Evolutionary conservation across 1,139 yeast genomes (phyloP), one percentile per base, ranked within the genome.

Genomic region (Sugiyamaella paludigena): DNA sequence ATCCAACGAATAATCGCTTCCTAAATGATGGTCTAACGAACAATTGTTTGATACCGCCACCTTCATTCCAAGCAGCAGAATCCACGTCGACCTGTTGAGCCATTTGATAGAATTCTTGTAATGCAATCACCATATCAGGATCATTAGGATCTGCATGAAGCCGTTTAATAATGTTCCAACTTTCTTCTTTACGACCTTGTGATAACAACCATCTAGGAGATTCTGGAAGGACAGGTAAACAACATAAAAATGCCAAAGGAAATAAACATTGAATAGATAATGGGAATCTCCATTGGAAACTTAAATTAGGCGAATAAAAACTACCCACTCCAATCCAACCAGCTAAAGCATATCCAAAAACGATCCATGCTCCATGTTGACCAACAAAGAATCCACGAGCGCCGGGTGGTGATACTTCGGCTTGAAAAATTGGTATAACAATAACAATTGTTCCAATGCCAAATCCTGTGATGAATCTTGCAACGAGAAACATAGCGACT

Each of bases 381-480:
- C 49, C 47, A 19, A 47, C 46, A 7, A 36, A 39, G 10, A 29
- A 19, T 2, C 59, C 59, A 32, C 59, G 48, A 19, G 44, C 36
- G n/a, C 49, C 36, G 27, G 50, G 48, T 2, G 56, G 53, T 13
- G 55, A 30, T 4, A 46, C 40, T 31, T 56, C 59, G 2, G 58
- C 37, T 32, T 49, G 46, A 40, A 45, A 56, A 11, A 52, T 40
- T 2, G 60, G 60, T 13, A 53, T 53, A 13, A 51, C 48, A 13
- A 56, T 47, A 16, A 51, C 45, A 26, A 51, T 38, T 8, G 50
- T 40, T 2, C 60, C 60, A 28, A 50, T 48, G 6, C 57, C 60
- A 38, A 79, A 62, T 52, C 84, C 85, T 36, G 79, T 69, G 37
- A 79, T 59, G 53, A 79, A 11, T 36, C 47, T 10, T 36, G 36